A percentile compares a stretch with the other conserved stretches of the same genome.
Evolutionary conservation across 108 stramenopile species (phyloP).

Genomic region (Hondaea fermentalgiana): DNA sequence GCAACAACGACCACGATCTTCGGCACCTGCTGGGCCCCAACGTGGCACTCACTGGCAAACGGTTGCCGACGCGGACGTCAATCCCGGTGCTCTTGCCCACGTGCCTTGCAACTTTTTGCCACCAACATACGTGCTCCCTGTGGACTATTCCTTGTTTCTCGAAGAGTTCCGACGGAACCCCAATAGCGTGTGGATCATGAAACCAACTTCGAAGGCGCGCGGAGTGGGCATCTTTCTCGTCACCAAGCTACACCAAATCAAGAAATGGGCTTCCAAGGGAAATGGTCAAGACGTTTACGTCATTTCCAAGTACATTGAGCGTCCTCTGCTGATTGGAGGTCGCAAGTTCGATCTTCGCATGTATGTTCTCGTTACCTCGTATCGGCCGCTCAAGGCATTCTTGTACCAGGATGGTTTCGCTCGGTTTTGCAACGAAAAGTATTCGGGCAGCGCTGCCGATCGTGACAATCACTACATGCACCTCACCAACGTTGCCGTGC

Average conservation of each 20-base stretch:
- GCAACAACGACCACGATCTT: not conserved
- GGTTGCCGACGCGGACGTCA: not conserved
- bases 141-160: constrained; percentile 46
- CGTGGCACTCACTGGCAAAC: not conserved
- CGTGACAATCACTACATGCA: constrained; percentile 52
- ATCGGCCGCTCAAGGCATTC: constrained; percentile 26
- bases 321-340: constrained; percentile 66
- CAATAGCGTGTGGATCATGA: constrained; percentile 51
- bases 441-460: constrained; percentile 36
- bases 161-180: constrained; percentile 50
- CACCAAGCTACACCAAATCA: constrained; percentile 41
- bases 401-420: constrained; percentile 51
- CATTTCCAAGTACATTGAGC: constrained; percentile 62
- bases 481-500: constrained; percentile 59
- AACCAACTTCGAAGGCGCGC: constrained; percentile 42
- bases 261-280: not conserved
- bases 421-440: constrained; percentile 60
- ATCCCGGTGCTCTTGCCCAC: too few relatives aligned
- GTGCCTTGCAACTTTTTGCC: constrained; percentile 41
- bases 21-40: not conserved
- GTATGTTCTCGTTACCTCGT: constrained; percentile 51
- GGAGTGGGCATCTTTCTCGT: constrained; percentile 58
- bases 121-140: constrained; percentile 50
- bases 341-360: constrained; percentile 71
- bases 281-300: constrained; percentile 33